Evolutionary conservation across 176 grass and related monocot species (phyloP).

Genomic region (Ampelocalamus luodianensis): DNA sequence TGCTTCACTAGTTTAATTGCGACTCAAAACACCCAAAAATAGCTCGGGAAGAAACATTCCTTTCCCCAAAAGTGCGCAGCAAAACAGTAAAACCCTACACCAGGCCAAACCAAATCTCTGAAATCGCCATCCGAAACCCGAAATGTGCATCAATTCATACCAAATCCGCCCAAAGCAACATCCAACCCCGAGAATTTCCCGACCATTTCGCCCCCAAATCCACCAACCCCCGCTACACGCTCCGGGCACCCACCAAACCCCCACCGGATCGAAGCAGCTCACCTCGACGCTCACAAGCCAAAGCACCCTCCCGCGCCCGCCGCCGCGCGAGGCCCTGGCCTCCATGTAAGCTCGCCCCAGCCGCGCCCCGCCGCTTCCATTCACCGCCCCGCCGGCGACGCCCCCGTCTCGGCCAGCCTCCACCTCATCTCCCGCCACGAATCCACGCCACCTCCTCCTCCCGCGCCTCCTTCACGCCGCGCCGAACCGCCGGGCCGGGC

Average conservation of each 20-base stretch:
- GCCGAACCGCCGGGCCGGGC: neutral
- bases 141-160: neutral
- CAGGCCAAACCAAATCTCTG: neutral
- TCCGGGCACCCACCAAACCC: neutral
- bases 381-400: conserved; percentile 39
- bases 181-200: neutral
- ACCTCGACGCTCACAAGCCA: conserved; percentile 52
- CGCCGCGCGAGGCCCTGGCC: conserved; percentile 27
- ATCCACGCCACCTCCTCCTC: neutral
- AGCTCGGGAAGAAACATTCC: neutral
- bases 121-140: conserved; percentile 16
- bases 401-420: conserved; percentile 29
- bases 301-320: conserved; percentile 47
- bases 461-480: neutral
- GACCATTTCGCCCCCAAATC: conserved; percentile 38
- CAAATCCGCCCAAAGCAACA: neutral
- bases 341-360: conserved; percentile 50
- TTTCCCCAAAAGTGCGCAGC: neutral
- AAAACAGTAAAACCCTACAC: conserved; percentile 50
- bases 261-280: conserved; percentile 48
- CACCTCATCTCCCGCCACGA: conserved; percentile 16
- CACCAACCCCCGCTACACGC: neutral
- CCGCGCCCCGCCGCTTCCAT: conserved; percentile 54
- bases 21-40: conserved; percentile 38
- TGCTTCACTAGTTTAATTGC: conserved; percentile 7